Base-by-base conservation (phyloP, 148 eudicot species). In the Chenopodium suecicum region DNA sequence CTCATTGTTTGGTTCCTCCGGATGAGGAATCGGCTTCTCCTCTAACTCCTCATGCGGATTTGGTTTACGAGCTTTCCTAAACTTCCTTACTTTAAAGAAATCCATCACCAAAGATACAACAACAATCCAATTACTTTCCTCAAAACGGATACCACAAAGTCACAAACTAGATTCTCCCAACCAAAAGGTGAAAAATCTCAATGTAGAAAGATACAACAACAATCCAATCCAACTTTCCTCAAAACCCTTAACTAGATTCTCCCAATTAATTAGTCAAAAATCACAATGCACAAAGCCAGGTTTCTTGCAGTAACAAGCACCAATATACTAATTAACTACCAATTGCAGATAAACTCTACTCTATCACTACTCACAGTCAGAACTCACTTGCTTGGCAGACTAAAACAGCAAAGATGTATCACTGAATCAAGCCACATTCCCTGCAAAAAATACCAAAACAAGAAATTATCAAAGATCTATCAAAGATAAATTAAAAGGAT, bases 21-120 rank as follows among this genome's bases (percentile, higher is more conserved):
- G 90, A 16, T 84, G 83, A 22, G 87, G 90, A 46, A 82, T 85
- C 0, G 89, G 84, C 66, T 91, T 88, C 75, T 92, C 91, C 78
- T 85, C 92, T 11, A 76, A 62, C 72, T 85, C 32, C 32, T 31
- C 78, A 70, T 78, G 85, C 0, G 80, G 70, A n/a, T 83, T 82
- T 4, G 91, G 91, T 81, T 88, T 91, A 11, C 81, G 92, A 80
- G 78, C 88, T 78, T 89, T 92, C 75, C 89, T 88, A 44, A 92
- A 91, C 88, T 84, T 93, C 74, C 84, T 90, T 77, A 90, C 81
- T 86, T 90, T 91, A 77, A 93, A 88, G 82, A 95, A 92, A 89
- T 92, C 93, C 98, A 93, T 95, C 62, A 25, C 74, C 44, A 37
- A 77, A 31, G 22, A 19, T 79, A 8, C 34, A 66, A 58, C 47